Base-by-base conservation (phyloP, 2,329 filamentous ascomycete species). In the Epichloe sp. region DNA sequence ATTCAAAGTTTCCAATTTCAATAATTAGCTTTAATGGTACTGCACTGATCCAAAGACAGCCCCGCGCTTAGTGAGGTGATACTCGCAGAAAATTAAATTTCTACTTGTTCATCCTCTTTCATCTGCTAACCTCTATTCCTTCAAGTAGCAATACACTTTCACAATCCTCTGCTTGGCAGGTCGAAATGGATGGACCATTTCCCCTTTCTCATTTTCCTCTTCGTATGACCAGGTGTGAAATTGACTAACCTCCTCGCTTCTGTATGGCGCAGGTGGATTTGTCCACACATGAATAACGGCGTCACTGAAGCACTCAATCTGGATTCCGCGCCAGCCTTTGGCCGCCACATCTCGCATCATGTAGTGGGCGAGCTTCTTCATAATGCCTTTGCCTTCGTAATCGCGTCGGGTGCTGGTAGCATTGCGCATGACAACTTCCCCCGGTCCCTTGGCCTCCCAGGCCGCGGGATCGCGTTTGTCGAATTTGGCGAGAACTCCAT, bases 251-350 rank as follows among this genome's bases (percentile, higher is more conserved):
- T 54, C 36, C 23, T 55, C 48, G 12, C 48, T 53, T 19, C 44
- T 50, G 48, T 62, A 63, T 44, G 61, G 61, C 46, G 44, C 48
- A 2, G 61, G 61, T 45, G 59, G 58, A 26, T 60, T 52, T 12
- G 47, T 47, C 59, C 62, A 64, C 11, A 62, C 59, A 11, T 58
- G 50, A 4, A n/a, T 52, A 15, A 64, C 61, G 4, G 58, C 58
- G 31, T 57, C 56, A n/a, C 55, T 48, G 4, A 53, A 42, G 17
- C 52, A 56, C 36, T 60, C 59, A 19, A 65, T 60, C 52, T 63
- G 59, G 31, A 62, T 60, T 1, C 49, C 59, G 26, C 57, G 50
- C 47, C 56, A 65, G 8, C 63, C 60, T 37, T 50, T 48, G 15
- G 23, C 51, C 7, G 53, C 56, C 11, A 53, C 52, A 5, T 55